phyloP scores from a whole-genome alignment of 257 asterid species.

The Eustoma russellianum region DNA sequence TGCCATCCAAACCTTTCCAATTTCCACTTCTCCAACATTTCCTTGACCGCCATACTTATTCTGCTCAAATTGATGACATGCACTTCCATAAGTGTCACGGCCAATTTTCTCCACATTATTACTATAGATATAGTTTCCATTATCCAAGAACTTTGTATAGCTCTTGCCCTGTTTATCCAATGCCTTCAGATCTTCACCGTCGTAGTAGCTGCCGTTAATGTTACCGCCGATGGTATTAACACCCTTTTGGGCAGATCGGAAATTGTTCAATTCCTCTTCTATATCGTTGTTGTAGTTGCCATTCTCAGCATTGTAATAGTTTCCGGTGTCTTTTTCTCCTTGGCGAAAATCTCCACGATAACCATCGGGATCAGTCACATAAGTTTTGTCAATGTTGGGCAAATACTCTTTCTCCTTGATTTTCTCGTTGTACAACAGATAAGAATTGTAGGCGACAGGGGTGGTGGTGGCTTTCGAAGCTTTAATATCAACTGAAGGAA shows the following conservation, averaged over 20 bases:
- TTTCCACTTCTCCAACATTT: too few species aligned
- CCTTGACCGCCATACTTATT: slow-evolving; percentile 22
- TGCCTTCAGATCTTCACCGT: slow-evolving; percentile 7
- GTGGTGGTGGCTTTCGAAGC: slow-evolving; percentile 21
- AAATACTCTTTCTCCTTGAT: slow-evolving; percentile 26
- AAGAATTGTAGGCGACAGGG: slow-evolving; percentile 3
- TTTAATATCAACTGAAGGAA: too few species aligned
- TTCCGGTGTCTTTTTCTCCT: slow-evolving; percentile 5
- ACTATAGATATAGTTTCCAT: slow-evolving; percentile 53
- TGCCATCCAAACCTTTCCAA: too few species aligned
- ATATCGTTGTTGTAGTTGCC: slow-evolving; percentile 16
- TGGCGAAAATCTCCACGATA: slow-evolving; percentile 5
- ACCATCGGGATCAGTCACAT: slow-evolving; percentile 50
- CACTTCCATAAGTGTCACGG: slow-evolving; percentile 31
- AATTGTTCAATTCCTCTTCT: slow-evolving; percentile 6
- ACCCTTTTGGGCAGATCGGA: slow-evolving; percentile 8
- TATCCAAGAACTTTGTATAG: slow-evolving; percentile 56
- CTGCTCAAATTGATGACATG: slow-evolving; percentile 16
- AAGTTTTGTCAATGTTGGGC: slow-evolving; percentile 71
- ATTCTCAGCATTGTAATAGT: slow-evolving; percentile 9
- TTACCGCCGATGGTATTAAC: slow-evolving; percentile 5
- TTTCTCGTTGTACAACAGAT: background rate
- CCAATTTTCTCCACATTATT: slow-evolving; percentile 28
- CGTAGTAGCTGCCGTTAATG: slow-evolving; percentile 5
- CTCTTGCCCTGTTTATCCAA: slow-evolving; percentile 65